Base-by-base conservation (phyloP, 139 green algal species). In the Chlorella sp. region DNA sequence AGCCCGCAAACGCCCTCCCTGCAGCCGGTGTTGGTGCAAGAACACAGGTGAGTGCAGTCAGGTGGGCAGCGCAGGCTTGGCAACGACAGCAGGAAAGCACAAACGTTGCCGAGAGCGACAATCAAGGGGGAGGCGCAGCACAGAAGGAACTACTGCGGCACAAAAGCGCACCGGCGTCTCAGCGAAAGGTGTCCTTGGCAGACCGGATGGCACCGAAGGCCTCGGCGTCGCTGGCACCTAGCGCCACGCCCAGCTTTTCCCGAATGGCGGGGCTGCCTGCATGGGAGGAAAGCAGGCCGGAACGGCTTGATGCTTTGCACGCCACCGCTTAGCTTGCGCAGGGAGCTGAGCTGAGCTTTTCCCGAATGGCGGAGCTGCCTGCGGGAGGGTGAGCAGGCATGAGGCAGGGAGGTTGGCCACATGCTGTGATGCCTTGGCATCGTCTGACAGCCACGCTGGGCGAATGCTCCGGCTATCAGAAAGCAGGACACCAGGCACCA, bases 121-220 rank as follows among this genome's bases (percentile, higher is more conserved):
- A n/a, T n/a, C n/a, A n/a, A n/a, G n/a, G n/a, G n/a, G n/a, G n/a
- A n/a, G n/a, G n/a, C n/a, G n/a, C n/a, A n/a, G n/a, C n/a, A n/a
- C n/a, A n/a, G n/a, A n/a, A n/a, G n/a, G n/a, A n/a, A n/a, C n/a
- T n/a, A n/a, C n/a, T n/a, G n/a, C n/a, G n/a, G n/a, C n/a, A n/a
- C 51, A 68, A 5, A 7, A 4, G 41, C 51, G 26, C 43, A 73
- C 79, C 81, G 68, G 30, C 81, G 62, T 46, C 24, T 87, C 80
- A 87, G 56, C 84, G 94, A 85, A 97, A 96, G 41, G 60, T 88
- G 83, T 98, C 95, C 85, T 98, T 98, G 28, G 89, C 90, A 19
- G 82, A 70, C 1, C 95, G 90, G 5, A 98, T 87, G 3, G 88
- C 90, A 26, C 81, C 91, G 87, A 98, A 98, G 24, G 92, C 95